Base-by-base conservation (phyloP, 2,329 filamentous ascomycete species). In the Fusarium sp. region DNA sequence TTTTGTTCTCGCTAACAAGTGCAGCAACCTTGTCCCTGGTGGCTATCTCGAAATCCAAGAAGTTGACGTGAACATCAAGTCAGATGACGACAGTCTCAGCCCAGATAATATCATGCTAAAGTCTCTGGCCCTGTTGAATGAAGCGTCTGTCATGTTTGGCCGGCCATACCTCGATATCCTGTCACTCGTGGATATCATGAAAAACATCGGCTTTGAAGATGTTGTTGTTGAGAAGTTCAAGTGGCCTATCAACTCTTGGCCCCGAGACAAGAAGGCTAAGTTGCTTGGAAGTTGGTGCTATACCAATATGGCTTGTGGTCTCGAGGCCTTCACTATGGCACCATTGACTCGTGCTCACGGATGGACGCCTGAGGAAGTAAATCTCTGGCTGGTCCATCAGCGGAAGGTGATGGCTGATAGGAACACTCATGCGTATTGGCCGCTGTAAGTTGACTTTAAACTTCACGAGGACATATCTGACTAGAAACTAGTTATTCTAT, bases 141-240 rank as follows among this genome's bases (percentile, higher is more conserved):
- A 79, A 26, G 77, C 77, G 3, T 75, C 76, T 6, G 72, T 73
- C 24, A 75, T 75, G 14, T 76, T 80, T 31, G 71, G 75, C 2
- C 54, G 68, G 1, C 51, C 66, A 3, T 75, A 72, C 26, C 60
- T 70, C 9, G 69, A 74, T 13, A 74, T 77, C 12, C n/a, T 62
- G 5, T 44, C 64, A 4, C 66, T 76, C 13, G 58, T 60, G 12
- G 65, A 71, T 11, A 44, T 66, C 12, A 64, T 80, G 45, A 39
- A 33, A 5, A 47, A 72, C 17, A 70, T 72, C 6, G 79, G 74
- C 5, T 80, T 75, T 26, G 60, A 71, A 2, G 65, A 78, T 38
- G 44, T 78, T 3, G 48, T 69, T 6, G 33, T 70, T 17, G 62
- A 65, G 26, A 33, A 48, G n/a, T 71, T 65, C 39, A 78, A 66